Percentiles rank a stretch among this genome's conserved stretches.
Conservation (phyloP, 2,329 filamentous ascomycete genomes). For the Aspergillus neotritici region DNA sequence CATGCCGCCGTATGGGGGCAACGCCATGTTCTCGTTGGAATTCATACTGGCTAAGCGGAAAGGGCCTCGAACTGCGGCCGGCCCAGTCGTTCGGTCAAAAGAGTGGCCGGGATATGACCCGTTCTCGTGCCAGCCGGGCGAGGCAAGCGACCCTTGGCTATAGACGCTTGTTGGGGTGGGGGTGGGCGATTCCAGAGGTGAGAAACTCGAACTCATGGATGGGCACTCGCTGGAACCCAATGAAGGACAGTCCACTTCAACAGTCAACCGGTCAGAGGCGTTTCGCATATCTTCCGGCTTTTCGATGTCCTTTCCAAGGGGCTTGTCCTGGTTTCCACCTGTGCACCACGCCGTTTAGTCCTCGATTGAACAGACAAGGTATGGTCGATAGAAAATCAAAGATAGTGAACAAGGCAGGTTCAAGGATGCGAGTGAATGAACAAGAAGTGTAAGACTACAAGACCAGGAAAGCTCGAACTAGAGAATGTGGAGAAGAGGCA, state of each 20-base stretch:
- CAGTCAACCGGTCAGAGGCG: constrained; percentile 33
- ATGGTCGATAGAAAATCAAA: too few species aligned
- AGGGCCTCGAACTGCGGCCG: constrained; percentile 30
- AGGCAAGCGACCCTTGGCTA: constrained; percentile 34
- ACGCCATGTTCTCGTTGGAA: constrained; percentile 26
- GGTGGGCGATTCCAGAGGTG: constrained; percentile 36
- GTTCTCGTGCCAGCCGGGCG: constrained; percentile 33
- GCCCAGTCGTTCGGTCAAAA: constrained; percentile 25
- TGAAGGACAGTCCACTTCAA: constrained; percentile 36
- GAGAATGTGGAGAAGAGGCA: constrained; percentile 7
- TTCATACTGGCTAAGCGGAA: constrained; percentile 34
- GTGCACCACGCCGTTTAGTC: constrained; percentile 19
- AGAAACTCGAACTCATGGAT: constrained; percentile 37
- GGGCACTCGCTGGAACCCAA: constrained; percentile 37
- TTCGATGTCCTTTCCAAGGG: constrained; percentile 22
- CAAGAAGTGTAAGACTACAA: constrained; percentile 6
- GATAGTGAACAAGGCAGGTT: too few species aligned
- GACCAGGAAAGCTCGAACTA: constrained; percentile 3
- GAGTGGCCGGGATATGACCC: constrained; percentile 23
- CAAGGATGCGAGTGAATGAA: constrained; percentile 1
- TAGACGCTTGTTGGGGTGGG: constrained; percentile 37
- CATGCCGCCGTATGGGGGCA: constrained; percentile 27
- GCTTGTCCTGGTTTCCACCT: constrained; percentile 28
- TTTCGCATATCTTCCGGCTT: constrained; percentile 36
- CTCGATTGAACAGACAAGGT: neutral